Base-by-base conservation (phyloP, 2,329 filamentous ascomycete species). In the Fusarium luffae region DNA sequence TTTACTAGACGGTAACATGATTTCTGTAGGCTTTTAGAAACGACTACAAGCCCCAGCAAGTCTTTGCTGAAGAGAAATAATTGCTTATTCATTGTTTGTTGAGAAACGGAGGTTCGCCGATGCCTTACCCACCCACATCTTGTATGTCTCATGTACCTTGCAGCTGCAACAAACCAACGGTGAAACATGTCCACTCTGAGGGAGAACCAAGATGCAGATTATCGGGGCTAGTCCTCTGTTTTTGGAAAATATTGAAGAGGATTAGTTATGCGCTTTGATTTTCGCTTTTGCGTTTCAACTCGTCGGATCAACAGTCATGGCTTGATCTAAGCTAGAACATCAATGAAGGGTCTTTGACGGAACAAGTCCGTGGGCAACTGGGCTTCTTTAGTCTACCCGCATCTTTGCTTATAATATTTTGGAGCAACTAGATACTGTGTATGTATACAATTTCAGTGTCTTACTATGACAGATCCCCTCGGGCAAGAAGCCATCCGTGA, bases 71-170 rank as follows among this genome's bases (percentile, higher is more conserved):
- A 52, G n/a, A 52, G 27, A 50, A 27, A 12, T 12, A n/a, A 18
- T 27, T 51, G 6, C 32, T 52, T 52, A 23, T 28, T 52, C 34
- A 7, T 52, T 52, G 23, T 28, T 52, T 52, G n/a, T 19, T 42
- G 34, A 51, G 12, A 51, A 37, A n/a, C 10, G 18, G 23, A 47
- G 44, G 44, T 28, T 28, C 27, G 18, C 40, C 28, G 34, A 49
- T 41, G 34, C 41, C 27, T 50, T 42, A 34, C 23, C 46, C 25
- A 61, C 48, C 19, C 13, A 37, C 41, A 37, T 37, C 18, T 42
- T 13, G 49, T 32, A 55, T 68, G 68, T 70, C 58, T 70, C 68
- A 68, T 23, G 67, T 70, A 68, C 68, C 68, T 68, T 64, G 67
- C 59, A 68, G 41, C 51, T 54, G 59, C 59, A 57, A 48, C 50